Conservation (phyloP, 768 basidiomycete species). For the Hericium erinaceus region DNA sequence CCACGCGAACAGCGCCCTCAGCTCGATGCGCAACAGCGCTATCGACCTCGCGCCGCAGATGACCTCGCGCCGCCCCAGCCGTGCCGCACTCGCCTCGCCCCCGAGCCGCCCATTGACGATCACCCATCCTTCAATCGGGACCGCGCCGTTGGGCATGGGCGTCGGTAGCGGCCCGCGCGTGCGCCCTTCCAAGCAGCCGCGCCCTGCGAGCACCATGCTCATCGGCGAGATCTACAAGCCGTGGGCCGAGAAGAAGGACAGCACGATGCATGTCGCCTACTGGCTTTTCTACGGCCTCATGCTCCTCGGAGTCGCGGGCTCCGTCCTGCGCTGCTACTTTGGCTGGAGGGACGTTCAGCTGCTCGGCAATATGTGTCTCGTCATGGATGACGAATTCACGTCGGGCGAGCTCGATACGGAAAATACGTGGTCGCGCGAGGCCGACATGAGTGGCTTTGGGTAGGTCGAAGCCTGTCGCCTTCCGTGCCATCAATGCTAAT, state of each 20-base stretch:
- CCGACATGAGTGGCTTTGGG: constrained; percentile 80
- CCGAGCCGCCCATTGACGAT: constrained; percentile 48
- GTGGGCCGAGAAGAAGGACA: constrained; percentile 46
- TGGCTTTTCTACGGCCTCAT: constrained; percentile 47
- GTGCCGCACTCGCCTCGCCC: constrained; percentile 44
- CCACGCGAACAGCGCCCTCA: constrained; percentile 28
- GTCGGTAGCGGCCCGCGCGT: constrained; percentile 3
- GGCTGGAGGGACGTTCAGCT: constrained; percentile 46
- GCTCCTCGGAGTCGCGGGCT: constrained; percentile 42
- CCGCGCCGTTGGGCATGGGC: constrained; percentile 12
- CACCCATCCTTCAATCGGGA: constrained; percentile 25
- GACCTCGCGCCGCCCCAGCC: constrained; percentile 22
- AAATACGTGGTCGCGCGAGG: constrained; percentile 60
- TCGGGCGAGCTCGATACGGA: constrained; percentile 42
- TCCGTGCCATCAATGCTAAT: background rate
- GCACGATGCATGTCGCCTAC: constrained; percentile 42
- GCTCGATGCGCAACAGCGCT: constrained; percentile 30
- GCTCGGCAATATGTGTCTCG: constrained; percentile 47
- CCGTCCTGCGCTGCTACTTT: constrained; percentile 49
- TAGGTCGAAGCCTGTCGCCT: constrained; percentile 16
- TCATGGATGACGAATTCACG: constrained; percentile 71
- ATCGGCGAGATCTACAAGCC: constrained; percentile 39
- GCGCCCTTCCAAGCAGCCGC: constrained; percentile 15
- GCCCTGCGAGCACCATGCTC: constrained; percentile 23
- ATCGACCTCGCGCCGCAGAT: constrained; percentile 25